Evolutionary conservation across 1,284 basidiomycete genomes (phyloP).

Genomic region (Sanghuangporus sanghuang): DNA sequence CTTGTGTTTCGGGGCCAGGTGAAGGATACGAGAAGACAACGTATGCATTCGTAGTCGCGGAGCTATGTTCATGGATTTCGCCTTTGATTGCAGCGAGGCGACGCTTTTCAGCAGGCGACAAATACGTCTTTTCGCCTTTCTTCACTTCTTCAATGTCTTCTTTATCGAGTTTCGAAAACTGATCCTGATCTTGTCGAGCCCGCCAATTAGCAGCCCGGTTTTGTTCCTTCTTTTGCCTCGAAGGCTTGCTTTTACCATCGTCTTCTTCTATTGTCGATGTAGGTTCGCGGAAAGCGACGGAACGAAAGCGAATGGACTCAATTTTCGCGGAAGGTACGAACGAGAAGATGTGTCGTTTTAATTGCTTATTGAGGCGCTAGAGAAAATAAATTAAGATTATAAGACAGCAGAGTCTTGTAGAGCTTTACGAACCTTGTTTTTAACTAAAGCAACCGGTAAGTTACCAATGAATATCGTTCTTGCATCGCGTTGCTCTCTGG

Average conservation of each 20-base stretch:
- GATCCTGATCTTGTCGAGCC: slow-evolving; percentile 27
- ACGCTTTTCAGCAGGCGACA: slow-evolving; percentile 86
- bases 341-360: slow-evolving; percentile 68
- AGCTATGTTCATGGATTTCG: slow-evolving; percentile 67
- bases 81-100: slow-evolving; percentile 93
- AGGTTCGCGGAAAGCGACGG: slow-evolving; percentile 80
- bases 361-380: slow-evolving; percentile 57
- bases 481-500: slow-evolving; percentile 61
- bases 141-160: slow-evolving; percentile 34
- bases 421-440: slow-evolving; percentile 55
- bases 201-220: slow-evolving; percentile 70
- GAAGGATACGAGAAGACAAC: slow-evolving; percentile 76
- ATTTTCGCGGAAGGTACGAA: slow-evolving; percentile 71
- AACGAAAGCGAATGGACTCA: slow-evolving; percentile 89
- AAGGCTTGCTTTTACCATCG: slow-evolving; percentile 28
- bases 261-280: slow-evolving; percentile 57
- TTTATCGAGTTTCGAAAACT: slow-evolving; percentile 34
- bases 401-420: neutral
- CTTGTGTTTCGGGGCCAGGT: slow-evolving; percentile 34
- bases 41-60: slow-evolving; percentile 77
- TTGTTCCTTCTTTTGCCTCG: slow-evolving; percentile 44
- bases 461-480: slow-evolving; percentile 96
- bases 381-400: slow-evolving; percentile 1
- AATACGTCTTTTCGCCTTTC: slow-evolving; percentile 56
- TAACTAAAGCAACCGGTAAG: slow-evolving; percentile 70